Conservation (phyloP, 768 basidiomycete species). For the Epithele typhae region DNA sequence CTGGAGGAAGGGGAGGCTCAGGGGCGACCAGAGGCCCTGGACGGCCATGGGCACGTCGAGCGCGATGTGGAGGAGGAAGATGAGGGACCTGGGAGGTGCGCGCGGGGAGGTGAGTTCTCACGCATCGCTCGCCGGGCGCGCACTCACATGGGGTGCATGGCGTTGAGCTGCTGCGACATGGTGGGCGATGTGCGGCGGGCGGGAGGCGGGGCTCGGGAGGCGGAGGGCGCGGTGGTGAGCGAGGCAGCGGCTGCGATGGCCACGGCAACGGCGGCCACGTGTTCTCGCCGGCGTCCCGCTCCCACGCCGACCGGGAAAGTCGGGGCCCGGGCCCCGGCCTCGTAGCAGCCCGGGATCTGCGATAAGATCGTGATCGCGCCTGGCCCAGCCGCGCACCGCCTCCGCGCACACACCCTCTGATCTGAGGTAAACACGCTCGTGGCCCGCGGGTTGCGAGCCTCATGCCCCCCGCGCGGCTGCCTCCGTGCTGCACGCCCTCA, state of each 20-base stretch:
- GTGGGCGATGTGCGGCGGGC: not conserved
- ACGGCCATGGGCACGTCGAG: conserved; percentile 75
- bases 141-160: conserved; percentile 17
- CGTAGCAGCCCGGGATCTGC: no score
- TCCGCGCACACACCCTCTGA: no score
- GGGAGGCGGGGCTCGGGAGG: not conserved
- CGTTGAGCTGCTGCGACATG: conserved; percentile 17
- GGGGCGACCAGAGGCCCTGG: conserved; percentile 67
- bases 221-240: not conserved
- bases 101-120: not conserved
- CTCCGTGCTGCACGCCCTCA: no score
- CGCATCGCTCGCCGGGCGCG: not conserved
- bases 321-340: no score
- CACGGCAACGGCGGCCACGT: no score
- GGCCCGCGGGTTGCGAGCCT: no score
- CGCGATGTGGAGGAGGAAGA: conserved; percentile 78
- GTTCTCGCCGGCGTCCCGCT: no score
- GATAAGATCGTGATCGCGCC: conserved; percentile 12
- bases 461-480: no score
- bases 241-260: no score
- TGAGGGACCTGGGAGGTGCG: conserved; percentile 41
- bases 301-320: no score
- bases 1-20: conserved; percentile 66
- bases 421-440: no score
- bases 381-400: not conserved